Percentiles rank a stretch among this genome's conserved stretches.
phyloP scores from a whole-genome alignment of 73 alveolate species.

The Paramecium tetraurelia region DNA sequence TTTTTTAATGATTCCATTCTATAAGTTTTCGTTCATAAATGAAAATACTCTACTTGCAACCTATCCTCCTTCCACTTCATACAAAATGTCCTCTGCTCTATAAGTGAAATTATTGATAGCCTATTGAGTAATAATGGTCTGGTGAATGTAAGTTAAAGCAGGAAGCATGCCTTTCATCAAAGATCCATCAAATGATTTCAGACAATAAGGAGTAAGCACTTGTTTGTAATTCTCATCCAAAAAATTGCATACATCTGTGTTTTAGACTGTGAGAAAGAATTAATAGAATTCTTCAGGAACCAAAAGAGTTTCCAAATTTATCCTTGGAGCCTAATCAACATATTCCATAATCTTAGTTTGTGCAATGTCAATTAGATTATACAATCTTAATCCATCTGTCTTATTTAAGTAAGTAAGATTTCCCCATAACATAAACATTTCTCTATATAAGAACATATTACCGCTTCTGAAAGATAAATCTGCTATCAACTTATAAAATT shows the following conservation, averaged over 20 bases:
- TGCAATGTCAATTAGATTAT: neutral
- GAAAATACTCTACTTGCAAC: neutral
- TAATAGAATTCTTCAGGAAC: neutral
- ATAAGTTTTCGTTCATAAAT: neutral
- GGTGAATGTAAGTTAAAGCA: neutral
- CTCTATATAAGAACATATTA: slow-evolving; percentile 37
- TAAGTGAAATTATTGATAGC: slow-evolving; percentile 15
- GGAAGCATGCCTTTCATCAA: neutral
- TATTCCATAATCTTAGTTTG: neutral
- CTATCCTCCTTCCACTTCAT: slow-evolving; percentile 27
- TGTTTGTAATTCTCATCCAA: neutral
- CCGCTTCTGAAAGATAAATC: slow-evolving; percentile 42
- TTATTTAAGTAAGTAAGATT: neutral
- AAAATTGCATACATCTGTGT: neutral
- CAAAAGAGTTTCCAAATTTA: neutral
- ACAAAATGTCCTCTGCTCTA: neutral
- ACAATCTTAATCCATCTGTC: neutral
- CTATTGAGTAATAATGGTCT: neutral
- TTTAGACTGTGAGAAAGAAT: neutral
- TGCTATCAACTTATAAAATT: slow-evolving; percentile 7
- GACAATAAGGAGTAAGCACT: neutral
- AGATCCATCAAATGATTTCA: neutral
- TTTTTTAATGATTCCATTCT: neutral
- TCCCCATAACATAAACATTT: neutral
- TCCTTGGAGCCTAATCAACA: neutral